phyloP scores from a whole-genome alignment of 768 basidiomycete species.

The Scleroderma citrinum region DNA sequence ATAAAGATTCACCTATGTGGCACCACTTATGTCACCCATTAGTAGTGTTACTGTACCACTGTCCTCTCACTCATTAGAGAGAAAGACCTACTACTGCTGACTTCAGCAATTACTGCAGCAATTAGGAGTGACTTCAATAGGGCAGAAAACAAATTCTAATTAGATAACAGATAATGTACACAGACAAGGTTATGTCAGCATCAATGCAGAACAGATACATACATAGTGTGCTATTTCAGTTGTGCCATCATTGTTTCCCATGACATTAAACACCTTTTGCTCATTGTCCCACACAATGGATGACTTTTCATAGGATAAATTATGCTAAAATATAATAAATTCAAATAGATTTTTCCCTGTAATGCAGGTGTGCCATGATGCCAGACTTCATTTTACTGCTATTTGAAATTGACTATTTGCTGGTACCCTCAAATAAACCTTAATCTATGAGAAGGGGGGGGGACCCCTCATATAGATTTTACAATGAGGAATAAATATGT shows the following conservation, averaged over 20 bases:
- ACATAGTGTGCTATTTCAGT: too few species aligned
- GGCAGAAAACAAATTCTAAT: not conserved
- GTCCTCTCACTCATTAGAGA: not conserved
- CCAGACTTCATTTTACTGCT: not conserved
- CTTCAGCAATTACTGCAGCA: not conserved
- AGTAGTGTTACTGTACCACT: not conserved
- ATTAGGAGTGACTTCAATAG: not conserved
- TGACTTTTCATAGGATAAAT: not conserved
- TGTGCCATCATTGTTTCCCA: too few species aligned
- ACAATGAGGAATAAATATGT: not conserved
- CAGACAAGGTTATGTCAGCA: too few species aligned
- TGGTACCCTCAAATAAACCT: constrained; percentile 3
- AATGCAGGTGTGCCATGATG: not conserved
- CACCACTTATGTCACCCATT: not conserved
- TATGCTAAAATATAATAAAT: not conserved
- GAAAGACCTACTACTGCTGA: not conserved
- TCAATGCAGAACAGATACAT: too few species aligned
- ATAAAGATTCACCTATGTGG: not conserved
- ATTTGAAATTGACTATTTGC: not conserved
- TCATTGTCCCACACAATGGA: not conserved
- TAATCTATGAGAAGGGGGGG: not conserved
- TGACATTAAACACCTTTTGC: too few species aligned
- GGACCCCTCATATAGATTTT: constrained; percentile 1
- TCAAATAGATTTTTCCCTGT: not conserved
- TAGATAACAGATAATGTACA: not conserved